Evolutionary conservation across 1,284 basidiomycete genomes (phyloP).

Genomic region (Sanghuangporus weigelae): DNA sequence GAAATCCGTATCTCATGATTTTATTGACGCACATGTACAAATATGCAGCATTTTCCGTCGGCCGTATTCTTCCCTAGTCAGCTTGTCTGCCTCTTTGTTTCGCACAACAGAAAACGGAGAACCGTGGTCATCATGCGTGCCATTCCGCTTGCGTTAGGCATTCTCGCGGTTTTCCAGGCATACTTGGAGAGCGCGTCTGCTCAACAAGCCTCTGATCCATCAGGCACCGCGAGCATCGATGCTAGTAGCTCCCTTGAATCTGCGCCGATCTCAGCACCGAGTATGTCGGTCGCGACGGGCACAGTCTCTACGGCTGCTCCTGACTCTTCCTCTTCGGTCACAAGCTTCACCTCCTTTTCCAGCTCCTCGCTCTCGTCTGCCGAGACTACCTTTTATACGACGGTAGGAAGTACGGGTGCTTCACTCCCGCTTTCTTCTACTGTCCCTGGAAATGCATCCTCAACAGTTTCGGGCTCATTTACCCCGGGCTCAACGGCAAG

Average conservation of each 20-base stretch:
- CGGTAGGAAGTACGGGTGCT: constrained; percentile 8
- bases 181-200: neutral
- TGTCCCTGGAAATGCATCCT: neutral
- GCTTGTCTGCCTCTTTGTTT: no score
- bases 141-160: neutral
- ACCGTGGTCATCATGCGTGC: neutral
- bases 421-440: constrained; percentile 15
- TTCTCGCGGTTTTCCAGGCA: neutral
- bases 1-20: no score
- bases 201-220: neutral
- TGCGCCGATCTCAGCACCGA: neutral
- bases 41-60: no score
- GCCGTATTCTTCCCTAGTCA: no score
- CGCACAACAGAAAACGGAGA: neutral
- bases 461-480: constrained; percentile 6
- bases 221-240: neutral
- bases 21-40: no score
- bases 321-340: neutral
- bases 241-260: neutral
- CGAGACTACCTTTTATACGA: no score
- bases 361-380: neutral
- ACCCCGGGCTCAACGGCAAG: constrained; percentile 12
- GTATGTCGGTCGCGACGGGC: neutral
- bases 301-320: neutral
- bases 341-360: neutral